Percentiles rank a stretch among this genome's conserved stretches.
phyloP scores from a whole-genome alignment of 768 basidiomycete genomes.

The Lentinula aciculospora region DNA sequence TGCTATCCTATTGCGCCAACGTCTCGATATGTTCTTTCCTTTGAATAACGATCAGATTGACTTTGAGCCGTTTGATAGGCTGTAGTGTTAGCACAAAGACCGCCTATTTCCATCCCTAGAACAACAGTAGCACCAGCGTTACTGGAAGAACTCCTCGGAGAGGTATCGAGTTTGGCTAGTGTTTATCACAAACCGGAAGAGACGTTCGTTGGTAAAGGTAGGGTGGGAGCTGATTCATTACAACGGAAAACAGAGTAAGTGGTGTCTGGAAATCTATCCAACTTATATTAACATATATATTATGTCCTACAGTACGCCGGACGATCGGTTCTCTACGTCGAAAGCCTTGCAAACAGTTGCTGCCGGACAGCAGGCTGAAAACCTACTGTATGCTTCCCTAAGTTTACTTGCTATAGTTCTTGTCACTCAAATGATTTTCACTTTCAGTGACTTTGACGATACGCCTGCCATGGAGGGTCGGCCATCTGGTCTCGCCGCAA shows the following conservation, averaged over 20 bases:
- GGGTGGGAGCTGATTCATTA: slow-evolving; percentile 79
- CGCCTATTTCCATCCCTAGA: slow-evolving; percentile 89
- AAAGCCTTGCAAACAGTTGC: slow-evolving; percentile 91
- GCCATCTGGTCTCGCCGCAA: slow-evolving; percentile 75
- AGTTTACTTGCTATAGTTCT: not conserved
- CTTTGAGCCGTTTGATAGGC: slow-evolving; percentile 24
- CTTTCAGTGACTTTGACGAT: slow-evolving; percentile 76
- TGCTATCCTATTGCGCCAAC: not conserved
- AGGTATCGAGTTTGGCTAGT: slow-evolving; percentile 85
- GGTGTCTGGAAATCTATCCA: not conserved
- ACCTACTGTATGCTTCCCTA: slow-evolving; percentile 52
- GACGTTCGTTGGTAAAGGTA: slow-evolving; percentile 91
- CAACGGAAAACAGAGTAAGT: slow-evolving; percentile 60
- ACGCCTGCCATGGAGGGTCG: slow-evolving; percentile 51
- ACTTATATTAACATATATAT: not conserved
- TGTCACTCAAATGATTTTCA: not conserved
- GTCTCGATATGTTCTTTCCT: not conserved
- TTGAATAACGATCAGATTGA: not conserved
- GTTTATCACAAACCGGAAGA: slow-evolving; percentile 97
- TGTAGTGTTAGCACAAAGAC: slow-evolving; percentile 87
- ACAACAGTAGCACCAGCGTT: slow-evolving; percentile 86
- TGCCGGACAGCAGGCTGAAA: slow-evolving; percentile 90
- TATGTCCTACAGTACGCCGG: slow-evolving; percentile 37
- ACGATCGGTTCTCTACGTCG: slow-evolving; percentile 68
- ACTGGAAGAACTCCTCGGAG: slow-evolving; percentile 86